These are phyloP conservation scores for Cryptococcus jaspeensis DNA, from an alignment of 1,284 basidiomycete species.

Conservation along the genomic window DNA sequence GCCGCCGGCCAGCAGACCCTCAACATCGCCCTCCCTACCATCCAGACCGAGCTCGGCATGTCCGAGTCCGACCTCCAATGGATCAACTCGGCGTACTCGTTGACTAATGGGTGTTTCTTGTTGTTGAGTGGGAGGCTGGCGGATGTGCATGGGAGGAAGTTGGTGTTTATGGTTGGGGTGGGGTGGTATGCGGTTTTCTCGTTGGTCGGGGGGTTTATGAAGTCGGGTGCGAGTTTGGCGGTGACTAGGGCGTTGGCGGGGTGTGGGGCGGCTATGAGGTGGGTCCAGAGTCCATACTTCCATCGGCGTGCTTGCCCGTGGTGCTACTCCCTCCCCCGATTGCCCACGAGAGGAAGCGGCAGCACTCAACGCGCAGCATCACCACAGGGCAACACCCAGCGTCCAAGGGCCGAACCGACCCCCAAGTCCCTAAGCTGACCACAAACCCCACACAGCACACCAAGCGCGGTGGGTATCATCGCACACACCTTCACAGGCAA, in stretches of 20 bases:
- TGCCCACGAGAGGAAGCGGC: no score
- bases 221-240: slow-evolving; percentile 33
- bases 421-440: no score
- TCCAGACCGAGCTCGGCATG: slow-evolving; percentile 57
- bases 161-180: slow-evolving; percentile 61
- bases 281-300: slow-evolving; percentile 4
- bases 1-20: slow-evolving; percentile 35
- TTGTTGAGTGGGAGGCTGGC: slow-evolving; percentile 68
- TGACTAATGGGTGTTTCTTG: slow-evolving; percentile 65
- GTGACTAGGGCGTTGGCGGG: slow-evolving; percentile 41
- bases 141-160: slow-evolving; percentile 69
- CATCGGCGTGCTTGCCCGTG: no score
- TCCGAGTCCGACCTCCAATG: slow-evolving; percentile 59
- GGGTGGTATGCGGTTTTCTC: slow-evolving; percentile 37
- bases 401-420: no score
- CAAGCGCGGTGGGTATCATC: slow-evolving; percentile 32
- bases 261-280: slow-evolving; percentile 37
- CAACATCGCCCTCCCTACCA: slow-evolving; percentile 63
- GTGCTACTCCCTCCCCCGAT: background rate
- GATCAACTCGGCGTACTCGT: slow-evolving; percentile 61
- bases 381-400: no score
- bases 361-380: no score
- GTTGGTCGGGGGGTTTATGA: slow-evolving; percentile 46
- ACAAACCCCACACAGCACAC: no score
- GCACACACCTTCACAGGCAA: slow-evolving; percentile 43